A percentile compares a stretch with the other conserved stretches of the same genome.
phyloP scores from a whole-genome alignment of 129 eudicot genomes.

The Tagetes patula region DNA sequence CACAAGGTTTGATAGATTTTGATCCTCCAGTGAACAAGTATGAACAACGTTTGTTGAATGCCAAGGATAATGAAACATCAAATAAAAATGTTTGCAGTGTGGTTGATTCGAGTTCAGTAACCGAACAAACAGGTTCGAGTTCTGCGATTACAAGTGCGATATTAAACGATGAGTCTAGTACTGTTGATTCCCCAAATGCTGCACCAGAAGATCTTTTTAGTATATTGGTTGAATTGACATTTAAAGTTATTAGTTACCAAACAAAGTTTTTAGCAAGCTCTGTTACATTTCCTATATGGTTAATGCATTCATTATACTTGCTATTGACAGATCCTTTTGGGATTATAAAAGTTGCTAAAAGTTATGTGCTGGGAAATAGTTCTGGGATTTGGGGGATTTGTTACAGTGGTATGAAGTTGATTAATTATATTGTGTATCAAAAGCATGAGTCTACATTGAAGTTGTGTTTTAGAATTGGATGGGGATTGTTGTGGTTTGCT shows the following conservation, averaged over 20 bases:
- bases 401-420: slow-evolving; percentile 27
- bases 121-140: slow-evolving; percentile 11
- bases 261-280: slow-evolving; percentile 40
- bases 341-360: slow-evolving; percentile 28
- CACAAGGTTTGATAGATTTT: slow-evolving; percentile 20
- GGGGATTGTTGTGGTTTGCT: slow-evolving; percentile 69
- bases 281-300: slow-evolving; percentile 54
- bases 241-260: slow-evolving; percentile 59
- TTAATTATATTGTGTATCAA: slow-evolving; percentile 40
- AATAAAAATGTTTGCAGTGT: slow-evolving; percentile 12
- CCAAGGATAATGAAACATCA: slow-evolving; percentile 12
- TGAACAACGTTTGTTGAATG: slow-evolving; percentile 12
- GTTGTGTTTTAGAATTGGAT: slow-evolving; percentile 44
- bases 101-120: too few species aligned
- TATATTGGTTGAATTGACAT: slow-evolving; percentile 40
- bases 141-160: slow-evolving; percentile 34
- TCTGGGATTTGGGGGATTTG: slow-evolving; percentile 29
- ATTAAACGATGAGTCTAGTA: slow-evolving; percentile 14
- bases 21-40: slow-evolving; percentile 29
- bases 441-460: slow-evolving; percentile 44
- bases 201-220: slow-evolving; percentile 29
- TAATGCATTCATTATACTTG: slow-evolving; percentile 44
- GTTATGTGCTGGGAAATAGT: slow-evolving; percentile 22
- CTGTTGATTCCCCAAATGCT: slow-evolving; percentile 23
- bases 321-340: slow-evolving; percentile 54